Base-by-base conservation (phyloP, 2,329 filamentous ascomycete species). In the Thelonectria discophora region DNA sequence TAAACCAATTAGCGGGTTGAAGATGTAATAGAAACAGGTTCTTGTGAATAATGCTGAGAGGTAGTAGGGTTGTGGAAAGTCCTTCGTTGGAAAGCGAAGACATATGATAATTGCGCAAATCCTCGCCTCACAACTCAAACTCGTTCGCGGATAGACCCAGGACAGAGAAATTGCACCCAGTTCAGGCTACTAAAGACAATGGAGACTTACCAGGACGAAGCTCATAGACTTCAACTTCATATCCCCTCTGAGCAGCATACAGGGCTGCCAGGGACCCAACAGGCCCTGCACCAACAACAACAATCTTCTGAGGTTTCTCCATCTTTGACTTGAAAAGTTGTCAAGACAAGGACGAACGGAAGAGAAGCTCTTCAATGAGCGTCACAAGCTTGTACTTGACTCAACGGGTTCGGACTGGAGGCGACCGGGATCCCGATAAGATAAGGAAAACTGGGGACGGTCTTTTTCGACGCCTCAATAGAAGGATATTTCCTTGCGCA, bases 151-250 rank as follows among this genome's bases (percentile, higher is more conserved):
- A 27, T 18, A 57, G 27, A 39, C 13, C 27, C 53, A 13, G 43
- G 49, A 47, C 47, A 62, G 59, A 42, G 47, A 27, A 45, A 58
- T 37, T 10, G 43, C 20, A 47, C 5, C 10, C 17, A 30, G 21
- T 30, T n/a, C 11, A 47, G 45, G 8, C 11, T n/a, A 20, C 6
- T 30, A 43, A 32, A 39, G 30, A 43, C 52, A 61, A 55, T 53
- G 50, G 49, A 55, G 67, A 82, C 87, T 76, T 84, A 97, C 95
- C 95, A 81, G 90, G 88, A 74, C 95, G 87, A 68, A 99, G 81
- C 78, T 99, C 95, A 77, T 98, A 99, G 51, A 99, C 85, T 76
- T 97, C 93, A 32, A 99, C 95, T 72, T 94, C 82, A 76, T 97
- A 88, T 45, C 94, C 95, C 75, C 94, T 85, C 69, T 90, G 86